Base-by-base conservation (phyloP, 2,329 filamentous ascomycete genomes). In the Aspergillus brunneoviolaceus region DNA sequence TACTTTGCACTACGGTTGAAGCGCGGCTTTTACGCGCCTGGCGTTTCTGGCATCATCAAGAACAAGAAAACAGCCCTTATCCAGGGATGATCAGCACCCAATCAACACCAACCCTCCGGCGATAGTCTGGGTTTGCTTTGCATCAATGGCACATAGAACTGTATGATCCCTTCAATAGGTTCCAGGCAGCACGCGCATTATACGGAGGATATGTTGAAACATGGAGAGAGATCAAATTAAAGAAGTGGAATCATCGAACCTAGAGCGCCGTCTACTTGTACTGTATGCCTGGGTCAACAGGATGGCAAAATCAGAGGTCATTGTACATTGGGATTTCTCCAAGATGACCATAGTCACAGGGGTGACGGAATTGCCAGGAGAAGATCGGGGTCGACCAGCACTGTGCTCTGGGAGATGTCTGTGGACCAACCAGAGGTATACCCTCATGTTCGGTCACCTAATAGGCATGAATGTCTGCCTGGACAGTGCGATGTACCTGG, bases 1-100 rank as follows among this genome's bases (percentile, higher is more conserved):
- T 68, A 67, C 60, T 66, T 53, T 55, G 62, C 65, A 65, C 70
- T 71, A 69, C 65, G 63, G 59, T 64, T 64, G 63, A 66, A 69
- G 70, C 69, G 70, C 70, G 71, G 68, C 68, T 71, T 69, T 68
- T 69, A 69, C 68, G 70, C 70, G 70, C 69, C 62, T 69, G 65
- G 63, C 63, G 62, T 63, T 58, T 70, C 63, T 64, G 64, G 55
- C 51, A 61, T 63, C 62, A 64, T 67, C 61, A 56, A 67, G 69
- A 58, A 7, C 61, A 56, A 67, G 69, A 58, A 7, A 29, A 63
- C 61, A 61, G 58, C 61, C 52, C 65, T 63, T 67, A 66, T 64
- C 61, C 62, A 60, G 65, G 48, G 54, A 62, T 63, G 63, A 69
- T 67, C 60, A 61, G 60, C 61, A 50, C 63, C 61, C 59, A 52